A percentile compares a stretch with the other conserved stretches of the same genome.
phyloP scores from a whole-genome alignment of 768 basidiomycete species.

The Pholiota microspora region DNA sequence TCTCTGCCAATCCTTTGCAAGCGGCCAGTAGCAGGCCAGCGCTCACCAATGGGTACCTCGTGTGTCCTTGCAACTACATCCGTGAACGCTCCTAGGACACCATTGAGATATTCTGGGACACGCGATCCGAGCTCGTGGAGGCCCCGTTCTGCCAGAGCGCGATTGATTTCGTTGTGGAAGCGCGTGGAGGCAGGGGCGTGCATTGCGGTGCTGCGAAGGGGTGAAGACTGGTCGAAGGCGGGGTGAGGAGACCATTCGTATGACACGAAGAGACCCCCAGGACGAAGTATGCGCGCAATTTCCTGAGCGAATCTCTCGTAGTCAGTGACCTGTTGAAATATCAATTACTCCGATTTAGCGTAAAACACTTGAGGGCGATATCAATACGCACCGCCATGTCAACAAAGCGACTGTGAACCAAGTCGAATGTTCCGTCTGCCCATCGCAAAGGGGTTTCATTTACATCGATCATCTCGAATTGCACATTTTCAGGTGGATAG shows the following conservation, averaged over 20 bases:
- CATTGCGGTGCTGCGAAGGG: conserved; percentile 25
- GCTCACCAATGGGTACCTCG: conserved; percentile 57
- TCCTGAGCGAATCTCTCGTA: conserved; percentile 56
- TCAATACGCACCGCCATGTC: conserved; percentile 52
- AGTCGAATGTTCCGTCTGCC: conserved; percentile 53
- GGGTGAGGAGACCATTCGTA: conserved; percentile 49
- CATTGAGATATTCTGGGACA: conserved; percentile 36
- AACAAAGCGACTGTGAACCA: conserved; percentile 63
- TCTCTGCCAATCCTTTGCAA: conserved; percentile 38
- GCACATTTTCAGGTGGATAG: conserved; percentile 57
- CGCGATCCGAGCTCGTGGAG: conserved; percentile 35
- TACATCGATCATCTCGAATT: conserved; percentile 67
- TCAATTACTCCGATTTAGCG: neutral
- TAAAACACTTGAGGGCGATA: neutral
- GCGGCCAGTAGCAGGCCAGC: conserved; percentile 40
- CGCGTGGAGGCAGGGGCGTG: conserved; percentile 38
- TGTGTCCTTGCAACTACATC: conserved; percentile 32
- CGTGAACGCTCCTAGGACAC: conserved; percentile 36
- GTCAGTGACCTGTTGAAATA: conserved; percentile 46
- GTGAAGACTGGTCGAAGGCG: conserved; percentile 37
- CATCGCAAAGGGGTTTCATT: conserved; percentile 51
- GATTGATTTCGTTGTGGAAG: conserved; percentile 37
- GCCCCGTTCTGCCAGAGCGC: conserved; percentile 32
- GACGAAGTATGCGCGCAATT: conserved; percentile 60
- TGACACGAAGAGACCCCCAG: conserved; percentile 69